These are phyloP conservation scores for Gardenia jasminoides DNA, from an alignment of 257 asterid species.

Conservation along the genomic window DNA sequence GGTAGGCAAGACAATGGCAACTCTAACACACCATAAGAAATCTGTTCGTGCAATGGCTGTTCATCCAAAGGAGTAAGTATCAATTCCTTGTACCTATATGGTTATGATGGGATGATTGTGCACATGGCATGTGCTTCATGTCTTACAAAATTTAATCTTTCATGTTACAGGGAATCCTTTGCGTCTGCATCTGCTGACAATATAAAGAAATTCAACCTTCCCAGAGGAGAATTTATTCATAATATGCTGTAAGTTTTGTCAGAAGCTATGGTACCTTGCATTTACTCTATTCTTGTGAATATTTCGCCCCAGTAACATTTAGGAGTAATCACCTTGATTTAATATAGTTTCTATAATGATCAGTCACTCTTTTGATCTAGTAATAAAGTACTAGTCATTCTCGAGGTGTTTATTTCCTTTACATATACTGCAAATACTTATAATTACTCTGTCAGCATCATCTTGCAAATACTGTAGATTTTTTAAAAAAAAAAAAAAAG, in stretches of 20 bases:
- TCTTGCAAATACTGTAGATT: not conserved
- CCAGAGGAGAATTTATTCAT: slow-evolving; percentile 97
- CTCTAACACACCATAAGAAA: slow-evolving; percentile 86
- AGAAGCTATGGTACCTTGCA: slow-evolving; percentile 1
- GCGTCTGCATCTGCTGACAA: slow-evolving; percentile 99
- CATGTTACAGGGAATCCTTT: slow-evolving; percentile 69
- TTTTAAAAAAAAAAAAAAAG: not conserved
- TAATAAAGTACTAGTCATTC: not conserved
- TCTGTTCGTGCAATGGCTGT: slow-evolving; percentile 86
- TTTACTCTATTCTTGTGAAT: not conserved
- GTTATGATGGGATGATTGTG: slow-evolving; percentile 9
- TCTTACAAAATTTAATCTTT: slow-evolving; percentile 18
- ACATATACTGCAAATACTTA: not conserved
- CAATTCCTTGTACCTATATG: not conserved
- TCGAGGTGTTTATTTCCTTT: not conserved
- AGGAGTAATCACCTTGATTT: not conserved
- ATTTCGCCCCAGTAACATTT: not conserved
- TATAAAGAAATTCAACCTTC: slow-evolving; percentile 84
- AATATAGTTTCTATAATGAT: not conserved
- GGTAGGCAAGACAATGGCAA: slow-evolving; percentile 82
- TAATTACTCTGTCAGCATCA: not conserved
- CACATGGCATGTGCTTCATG: not conserved
- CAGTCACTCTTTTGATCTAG: not conserved
- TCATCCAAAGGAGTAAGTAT: slow-evolving; percentile 74
- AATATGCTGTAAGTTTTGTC: slow-evolving; percentile 89